These are phyloP conservation scores for Grigorovia humatica DNA, from an alignment of 805 yeast species.

Conservation along the genomic window DNA sequence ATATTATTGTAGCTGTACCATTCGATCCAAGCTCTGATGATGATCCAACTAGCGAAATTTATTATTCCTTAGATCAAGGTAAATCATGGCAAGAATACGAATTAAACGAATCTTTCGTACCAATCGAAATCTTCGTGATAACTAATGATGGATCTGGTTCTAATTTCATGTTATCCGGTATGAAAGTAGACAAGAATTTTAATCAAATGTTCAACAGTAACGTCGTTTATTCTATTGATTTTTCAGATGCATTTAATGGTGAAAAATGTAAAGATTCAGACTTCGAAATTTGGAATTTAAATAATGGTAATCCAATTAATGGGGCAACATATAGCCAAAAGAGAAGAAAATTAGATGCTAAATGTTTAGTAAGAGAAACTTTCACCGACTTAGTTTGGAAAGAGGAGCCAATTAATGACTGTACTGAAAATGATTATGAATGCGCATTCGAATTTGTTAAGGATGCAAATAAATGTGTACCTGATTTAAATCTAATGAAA, in stretches of 20 bases:
- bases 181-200: constrained; percentile 4
- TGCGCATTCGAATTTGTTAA: constrained; percentile 47
- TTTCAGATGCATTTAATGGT: constrained; percentile 42
- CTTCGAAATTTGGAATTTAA: constrained; percentile 48
- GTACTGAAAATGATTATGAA: constrained; percentile 59
- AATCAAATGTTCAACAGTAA: background rate
- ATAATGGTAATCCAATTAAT: constrained; percentile 41
- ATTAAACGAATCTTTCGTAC: constrained; percentile 36
- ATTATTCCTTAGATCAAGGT: constrained; percentile 68
- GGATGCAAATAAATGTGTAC: constrained; percentile 36
- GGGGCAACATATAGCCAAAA: constrained; percentile 57
- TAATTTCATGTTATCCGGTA: constrained; percentile 44
- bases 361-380: constrained; percentile 39
- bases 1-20: constrained; percentile 55
- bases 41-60: constrained; percentile 29
- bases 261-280: constrained; percentile 39
- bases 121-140: constrained; percentile 36
- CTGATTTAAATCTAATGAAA: constrained; percentile 19
- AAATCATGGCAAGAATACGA: constrained; percentile 44
- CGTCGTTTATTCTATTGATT: constrained; percentile 36
- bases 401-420: constrained; percentile 49
- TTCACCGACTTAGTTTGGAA: constrained; percentile 30
- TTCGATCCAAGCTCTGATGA: constrained; percentile 27
- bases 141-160: constrained; percentile 63
- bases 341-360: constrained; percentile 54